Base-by-base conservation (phyloP, 305 asterid species). In the Fraxinus baroniana region DNA sequence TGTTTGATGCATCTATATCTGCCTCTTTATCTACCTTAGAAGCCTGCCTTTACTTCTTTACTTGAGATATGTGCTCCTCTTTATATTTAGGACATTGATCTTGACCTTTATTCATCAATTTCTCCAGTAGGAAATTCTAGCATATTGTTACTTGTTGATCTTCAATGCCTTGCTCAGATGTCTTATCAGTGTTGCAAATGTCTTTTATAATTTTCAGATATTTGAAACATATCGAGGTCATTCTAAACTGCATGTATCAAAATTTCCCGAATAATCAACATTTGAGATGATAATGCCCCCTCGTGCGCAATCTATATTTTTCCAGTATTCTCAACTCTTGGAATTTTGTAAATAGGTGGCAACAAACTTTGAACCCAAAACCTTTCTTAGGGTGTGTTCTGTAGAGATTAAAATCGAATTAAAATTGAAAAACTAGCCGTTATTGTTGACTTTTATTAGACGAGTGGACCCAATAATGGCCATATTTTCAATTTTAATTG, bases 81-180 rank as follows among this genome's bases (percentile, higher is more conserved):
- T 60, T 18, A 60, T 18, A 22, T 60, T 60, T 60, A 60, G 70
- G 30, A 60, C 70, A 60, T 18, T 20, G 13, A 60, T 60, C 70
- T 18, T 57, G 68, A 20, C 68, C 28, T 60, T 7, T 60, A 28
- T 60, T 7, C 30, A 7, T 60, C 70, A 60, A 22, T 24, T 64
- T 64, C 73, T 64, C 73, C 73, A 10, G 13, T 60, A 60, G 70
- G 70, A 60, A 60, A 60, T 60, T 60, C 70, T 60, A 60, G 70
- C 70, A 60, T 60, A 60, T 20, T 7, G 30, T 20, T 18, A 60
- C 28, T 60, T 60, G 13, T 60, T 60, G 5, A 20, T 60, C 30
- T 60, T 60, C 70, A 60, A 60, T 60, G 70, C 30, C 15, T 60
- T 60, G 30, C 70, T 20, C 70, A 60, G 70, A 20, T 20, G 28